These are phyloP conservation scores for Gypsophila paniculata DNA, from an alignment of 179 eudicot species.

Conservation along the genomic window DNA sequence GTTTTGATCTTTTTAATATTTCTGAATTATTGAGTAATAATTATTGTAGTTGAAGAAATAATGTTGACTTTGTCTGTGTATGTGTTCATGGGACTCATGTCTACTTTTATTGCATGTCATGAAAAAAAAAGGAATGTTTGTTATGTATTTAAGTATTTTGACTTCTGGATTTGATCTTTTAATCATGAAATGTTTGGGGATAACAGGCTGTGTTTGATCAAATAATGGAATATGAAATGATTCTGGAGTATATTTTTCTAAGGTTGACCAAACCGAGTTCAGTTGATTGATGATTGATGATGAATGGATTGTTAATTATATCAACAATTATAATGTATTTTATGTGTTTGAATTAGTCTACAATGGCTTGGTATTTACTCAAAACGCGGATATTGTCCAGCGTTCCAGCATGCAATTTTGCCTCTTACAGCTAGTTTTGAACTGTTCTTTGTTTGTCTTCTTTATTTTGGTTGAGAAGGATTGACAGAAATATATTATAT, in stretches of 20 bases:
- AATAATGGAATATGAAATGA: background rate
- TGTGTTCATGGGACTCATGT: constrained; percentile 14
- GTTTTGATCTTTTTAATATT: background rate
- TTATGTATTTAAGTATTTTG: background rate
- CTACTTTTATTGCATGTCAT: background rate
- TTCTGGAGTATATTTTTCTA: background rate
- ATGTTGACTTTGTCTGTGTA: background rate
- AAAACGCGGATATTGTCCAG: background rate
- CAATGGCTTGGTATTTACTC: constrained; percentile 4
- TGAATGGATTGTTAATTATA: constrained; percentile 1
- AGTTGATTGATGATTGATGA: background rate
- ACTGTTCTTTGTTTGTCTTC: background rate
- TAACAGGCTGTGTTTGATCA: background rate
- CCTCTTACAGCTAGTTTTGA: constrained; percentile 16
- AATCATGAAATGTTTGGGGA: background rate
- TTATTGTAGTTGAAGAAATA: background rate
- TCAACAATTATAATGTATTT: background rate
- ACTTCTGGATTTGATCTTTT: background rate
- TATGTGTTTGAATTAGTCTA: constrained; percentile 5
- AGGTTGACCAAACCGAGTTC: background rate
- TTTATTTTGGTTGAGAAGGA: constrained; percentile 11
- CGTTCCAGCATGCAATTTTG: background rate
- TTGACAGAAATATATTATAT: constrained; percentile 15
- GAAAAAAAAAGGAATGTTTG: background rate
- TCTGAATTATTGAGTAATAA: background rate